phyloP scores from a whole-genome alignment of 768 basidiomycete genomes.

The Pisolithus microcarpus region DNA sequence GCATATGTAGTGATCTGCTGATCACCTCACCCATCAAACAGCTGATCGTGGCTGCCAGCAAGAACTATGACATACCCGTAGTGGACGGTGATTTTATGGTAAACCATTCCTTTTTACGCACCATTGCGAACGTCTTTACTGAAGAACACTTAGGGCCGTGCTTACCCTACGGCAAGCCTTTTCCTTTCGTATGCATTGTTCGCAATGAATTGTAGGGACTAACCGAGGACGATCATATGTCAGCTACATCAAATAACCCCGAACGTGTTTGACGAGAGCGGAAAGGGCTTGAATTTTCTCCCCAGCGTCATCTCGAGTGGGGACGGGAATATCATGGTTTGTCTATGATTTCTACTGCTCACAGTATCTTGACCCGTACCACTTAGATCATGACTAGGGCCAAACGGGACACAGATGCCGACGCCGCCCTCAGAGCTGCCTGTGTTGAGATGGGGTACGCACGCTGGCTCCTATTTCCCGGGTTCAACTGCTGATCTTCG shows the following conservation, averaged over 20 bases:
- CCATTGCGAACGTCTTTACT: neutral
- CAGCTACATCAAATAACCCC: conserved; percentile 27
- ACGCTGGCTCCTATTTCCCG: neutral
- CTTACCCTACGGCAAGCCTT: conserved; percentile 24
- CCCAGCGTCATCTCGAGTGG: conserved; percentile 32
- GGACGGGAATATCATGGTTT: conserved; percentile 30
- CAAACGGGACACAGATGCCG: conserved; percentile 37
- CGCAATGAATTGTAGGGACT: conserved; percentile 1
- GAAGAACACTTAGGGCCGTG: conserved; percentile 26
- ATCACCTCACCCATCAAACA: conserved; percentile 11
- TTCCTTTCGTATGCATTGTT: conserved; percentile 5
- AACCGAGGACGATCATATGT: neutral
- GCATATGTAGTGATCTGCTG: neutral
- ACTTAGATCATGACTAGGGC: conserved; percentile 36
- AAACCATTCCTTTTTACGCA: conserved; percentile 1
- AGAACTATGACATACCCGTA: conserved; percentile 32
- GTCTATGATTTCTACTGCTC: neutral
- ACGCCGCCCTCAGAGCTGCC: conserved; percentile 38
- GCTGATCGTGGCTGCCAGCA: conserved; percentile 32
- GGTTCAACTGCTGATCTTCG: neutral
- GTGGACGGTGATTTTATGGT: conserved; percentile 42
- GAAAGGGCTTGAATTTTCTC: conserved; percentile 23
- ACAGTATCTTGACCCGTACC: conserved; percentile 8
- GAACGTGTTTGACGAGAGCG: conserved; percentile 23
- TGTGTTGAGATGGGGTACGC: conserved; percentile 45